These are phyloP conservation scores for Graphilbum ipis-grandicollis DNA, from an alignment of 2,329 filamentous ascomycete species.

Conservation along the genomic window DNA sequence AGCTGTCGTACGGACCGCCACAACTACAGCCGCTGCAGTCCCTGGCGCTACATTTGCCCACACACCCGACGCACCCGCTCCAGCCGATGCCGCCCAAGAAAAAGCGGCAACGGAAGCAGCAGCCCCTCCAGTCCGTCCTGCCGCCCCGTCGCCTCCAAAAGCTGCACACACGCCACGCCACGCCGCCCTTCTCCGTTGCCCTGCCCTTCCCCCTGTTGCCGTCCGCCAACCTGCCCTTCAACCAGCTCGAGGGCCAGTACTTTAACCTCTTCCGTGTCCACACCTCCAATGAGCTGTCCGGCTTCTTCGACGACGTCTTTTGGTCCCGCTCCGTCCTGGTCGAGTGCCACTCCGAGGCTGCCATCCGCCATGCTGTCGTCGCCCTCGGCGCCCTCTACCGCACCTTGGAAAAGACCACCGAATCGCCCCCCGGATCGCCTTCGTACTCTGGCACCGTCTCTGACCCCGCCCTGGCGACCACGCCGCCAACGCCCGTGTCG, in stretches of 20 bases:
- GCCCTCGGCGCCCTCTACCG: conserved; percentile 51
- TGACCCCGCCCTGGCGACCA: too few species aligned
- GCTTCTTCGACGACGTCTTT: conserved; percentile 49
- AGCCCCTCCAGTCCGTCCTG: conserved; percentile 6
- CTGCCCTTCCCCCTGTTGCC: conserved; percentile 17
- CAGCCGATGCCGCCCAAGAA: too few species aligned
- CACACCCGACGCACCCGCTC: too few species aligned
- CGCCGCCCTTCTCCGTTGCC: conserved; percentile 15
- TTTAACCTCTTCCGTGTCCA: conserved; percentile 44
- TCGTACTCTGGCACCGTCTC: too few species aligned
- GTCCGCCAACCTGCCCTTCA: conserved; percentile 25
- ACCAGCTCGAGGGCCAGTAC: conserved; percentile 35
- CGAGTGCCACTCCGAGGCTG: conserved; percentile 42
- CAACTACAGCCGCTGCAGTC: too few species aligned
- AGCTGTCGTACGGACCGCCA: too few species aligned
- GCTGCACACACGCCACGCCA: conserved; percentile 7
- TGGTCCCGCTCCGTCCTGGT: conserved; percentile 47
- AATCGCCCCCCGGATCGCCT: conserved; percentile 31
- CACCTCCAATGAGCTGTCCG: conserved; percentile 45
- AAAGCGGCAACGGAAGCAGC: background rate
- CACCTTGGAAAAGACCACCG: conserved; percentile 40
- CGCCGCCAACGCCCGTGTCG: conserved; percentile 13
- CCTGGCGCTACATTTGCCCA: too few species aligned
- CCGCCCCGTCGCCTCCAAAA: conserved; percentile 6
- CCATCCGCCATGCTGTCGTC: conserved; percentile 47